phyloP scores from a whole-genome alignment of 306 rosid species.

The Prunus mongolica region DNA sequence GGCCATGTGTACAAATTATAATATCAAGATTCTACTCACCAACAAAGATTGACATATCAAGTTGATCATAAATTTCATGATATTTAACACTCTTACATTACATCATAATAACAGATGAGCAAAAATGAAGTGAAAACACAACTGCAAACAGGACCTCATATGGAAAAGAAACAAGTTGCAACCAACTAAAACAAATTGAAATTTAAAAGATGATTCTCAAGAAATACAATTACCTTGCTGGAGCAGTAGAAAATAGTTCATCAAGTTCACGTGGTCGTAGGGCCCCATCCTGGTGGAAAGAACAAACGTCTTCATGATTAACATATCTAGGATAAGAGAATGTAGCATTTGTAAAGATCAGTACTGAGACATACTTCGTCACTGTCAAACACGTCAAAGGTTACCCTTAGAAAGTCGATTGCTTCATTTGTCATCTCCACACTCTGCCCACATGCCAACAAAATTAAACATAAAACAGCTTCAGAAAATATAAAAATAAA shows the following conservation, averaged over 20 bases:
- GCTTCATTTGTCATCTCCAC: constrained; percentile 97
- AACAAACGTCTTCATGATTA: constrained; percentile 12
- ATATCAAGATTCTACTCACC: neutral
- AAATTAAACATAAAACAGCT: neutral
- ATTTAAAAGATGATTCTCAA: neutral
- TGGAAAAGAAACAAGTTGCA: neutral
- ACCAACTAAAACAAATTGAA: neutral
- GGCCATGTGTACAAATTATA: neutral
- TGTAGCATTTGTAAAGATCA: constrained; percentile 3
- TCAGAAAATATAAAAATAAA: neutral
- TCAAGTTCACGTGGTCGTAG: constrained; percentile 79
- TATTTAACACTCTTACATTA: neutral
- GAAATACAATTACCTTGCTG: constrained; percentile 61
- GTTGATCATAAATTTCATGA: neutral
- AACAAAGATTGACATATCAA: neutral
- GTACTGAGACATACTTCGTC: constrained; percentile 57
- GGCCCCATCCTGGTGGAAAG: constrained; percentile 64
- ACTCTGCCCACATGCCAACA: constrained; percentile 56
- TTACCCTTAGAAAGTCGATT: constrained; percentile 69
- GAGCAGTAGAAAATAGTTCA: constrained; percentile 94
- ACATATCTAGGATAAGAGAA: constrained; percentile 6
- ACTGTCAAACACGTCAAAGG: constrained; percentile 65
- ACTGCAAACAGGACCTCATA: neutral
- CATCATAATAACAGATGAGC: neutral
- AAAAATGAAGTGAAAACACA: neutral